Base-by-base conservation (phyloP, 768 basidiomycete species). In the Suillus hirtellus region DNA sequence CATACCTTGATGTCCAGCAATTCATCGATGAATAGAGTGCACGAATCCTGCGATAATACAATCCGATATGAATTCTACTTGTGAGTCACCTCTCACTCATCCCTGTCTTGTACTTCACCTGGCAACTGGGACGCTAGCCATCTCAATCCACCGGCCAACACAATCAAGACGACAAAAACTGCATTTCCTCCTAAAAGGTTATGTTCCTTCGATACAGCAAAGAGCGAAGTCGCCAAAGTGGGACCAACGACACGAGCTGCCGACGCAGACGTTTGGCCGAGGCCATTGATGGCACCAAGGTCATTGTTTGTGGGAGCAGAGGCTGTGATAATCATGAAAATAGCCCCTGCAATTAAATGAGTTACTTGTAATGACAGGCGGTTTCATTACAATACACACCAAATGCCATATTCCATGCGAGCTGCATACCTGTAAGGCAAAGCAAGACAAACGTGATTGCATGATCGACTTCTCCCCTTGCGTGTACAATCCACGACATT, bases 211-310 rank as follows among this genome's bases (percentile, higher is more conserved):
- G 85, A 85, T 21, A 79, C 65, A 1, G 86, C 82, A 63, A 85
- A 86, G 17, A 84, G 67, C 0, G 84, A 84, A 0, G 84, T 82
- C 5, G 80, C 71, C 40, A 80, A 46, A 0, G 78, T 79, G 0
- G 85, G 85, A 1, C 84, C 84, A 12, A 85, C 75, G 3, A 81
- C 82, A 44, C 82, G 79, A 0, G 80, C 78, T 15, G 80, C 71
- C 3, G 82, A 79, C 1, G 77, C 78, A 2, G 77, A 72, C 14
- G 80, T 84, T 31, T 87, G 86, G 2, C 82, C 77, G 21, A 87
- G 73, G 1, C 87, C 87, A 63, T 88, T 86, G 1, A 82, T 83
- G 5, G 86, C 81, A 11, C 86, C 86, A 5, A 88, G 76, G 0
- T 82, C 82, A n/a, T 74, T 75, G 59, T 78, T 81, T 61, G 81